Evolutionary conservation across 1,284 basidiomycete species (phyloP), one percentile per base, ranked within the genome.

Genomic region (Xanthoconium separans): DNA sequence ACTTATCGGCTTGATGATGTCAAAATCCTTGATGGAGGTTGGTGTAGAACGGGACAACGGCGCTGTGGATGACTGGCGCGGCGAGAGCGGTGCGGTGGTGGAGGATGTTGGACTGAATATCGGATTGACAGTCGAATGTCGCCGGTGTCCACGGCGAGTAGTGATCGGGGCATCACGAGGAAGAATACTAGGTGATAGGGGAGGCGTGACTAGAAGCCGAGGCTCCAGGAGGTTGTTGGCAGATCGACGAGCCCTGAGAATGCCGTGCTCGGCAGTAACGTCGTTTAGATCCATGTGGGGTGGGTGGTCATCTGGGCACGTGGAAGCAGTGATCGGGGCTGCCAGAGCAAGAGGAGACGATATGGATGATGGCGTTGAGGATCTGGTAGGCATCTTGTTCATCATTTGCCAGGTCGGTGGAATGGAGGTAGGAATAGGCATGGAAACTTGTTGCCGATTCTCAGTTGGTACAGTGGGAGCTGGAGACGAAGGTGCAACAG

Each of bases 1-100:
- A 72, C 93, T 95, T 73, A 99, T 99, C 3, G 97, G 97, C 73
- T 99, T 99, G 77, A 99, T 95, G 66, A 99, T 89, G 70, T 98
- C 95, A 66, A 99, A 99, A 73, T 99, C 97, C 71, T 94, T 98
- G 76, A 99, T 98, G 4, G 95, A 95, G 2, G 96, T 90, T 1
- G 92, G 88, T 8, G 87, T 87, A 13, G 91, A 85, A 27, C 93
- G 83, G 13, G 92, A 82, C 31, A 89, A 74, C 1, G 93, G 89
- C 0, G 87, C 87, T 9, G 82, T 79, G 2, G 93, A 87, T 3
- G 92, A 81, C 47, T 96, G 82, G 24, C 94, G 84, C 24, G 96
- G 95, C n/a, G 97, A 98, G 2, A 96, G 77, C 4, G 91, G 91
- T 1, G 78, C 73, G 34, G 66, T 77, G 34, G 66, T 76, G 12